A percentile compares a stretch with the other conserved stretches of the same genome.
phyloP scores from a whole-genome alignment of 2,329 filamentous ascomycete genomes.

The Xylaria sp. region DNA sequence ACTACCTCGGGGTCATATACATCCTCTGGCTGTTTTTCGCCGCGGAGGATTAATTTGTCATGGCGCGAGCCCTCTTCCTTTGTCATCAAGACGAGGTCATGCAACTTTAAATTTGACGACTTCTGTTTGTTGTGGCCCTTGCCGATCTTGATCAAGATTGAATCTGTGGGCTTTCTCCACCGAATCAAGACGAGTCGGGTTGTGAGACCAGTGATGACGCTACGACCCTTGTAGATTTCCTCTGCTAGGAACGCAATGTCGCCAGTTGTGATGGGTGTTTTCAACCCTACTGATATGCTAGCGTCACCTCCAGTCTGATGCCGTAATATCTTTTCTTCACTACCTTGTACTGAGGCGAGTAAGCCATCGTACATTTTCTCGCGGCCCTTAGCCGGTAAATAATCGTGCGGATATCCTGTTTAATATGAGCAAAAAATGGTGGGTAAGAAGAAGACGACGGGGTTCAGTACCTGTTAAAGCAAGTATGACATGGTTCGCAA shows the following conservation, averaged over 20 bases:
- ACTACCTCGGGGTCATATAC: conserved; percentile 75
- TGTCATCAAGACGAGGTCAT: conserved; percentile 44
- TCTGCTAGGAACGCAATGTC: conserved; percentile 90
- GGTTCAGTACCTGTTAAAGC: conserved; percentile 60
- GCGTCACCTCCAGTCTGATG: conserved; percentile 51
- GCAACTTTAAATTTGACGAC: conserved; percentile 63
- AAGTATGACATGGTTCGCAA: conserved; percentile 92
- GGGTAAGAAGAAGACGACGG: not conserved
- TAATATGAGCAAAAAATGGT: conserved; percentile 5
- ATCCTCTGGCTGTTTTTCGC: conserved; percentile 69
- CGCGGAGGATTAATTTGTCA: conserved; percentile 78
- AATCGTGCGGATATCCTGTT: conserved; percentile 83
- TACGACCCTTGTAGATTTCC: conserved; percentile 84
- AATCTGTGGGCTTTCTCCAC: conserved; percentile 71
- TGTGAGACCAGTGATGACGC: conserved; percentile 79
- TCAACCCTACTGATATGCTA: conserved; percentile 70
- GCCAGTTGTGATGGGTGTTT: conserved; percentile 75
- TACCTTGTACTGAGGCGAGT: conserved; percentile 73
- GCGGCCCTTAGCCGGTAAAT: conserved; percentile 77
- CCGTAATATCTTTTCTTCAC: conserved; percentile 77
- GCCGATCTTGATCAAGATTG: conserved; percentile 66
- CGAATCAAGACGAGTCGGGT: conserved; percentile 80
- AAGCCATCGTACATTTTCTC: conserved; percentile 94
- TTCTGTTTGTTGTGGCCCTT: conserved; percentile 76
- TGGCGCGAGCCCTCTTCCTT: conserved; percentile 60